Percentiles rank a stretch among this genome's conserved stretches.
Evolutionary conservation across 2,329 filamentous ascomycete genomes (phyloP).

Genomic region (Talaromyces sp.): DNA sequence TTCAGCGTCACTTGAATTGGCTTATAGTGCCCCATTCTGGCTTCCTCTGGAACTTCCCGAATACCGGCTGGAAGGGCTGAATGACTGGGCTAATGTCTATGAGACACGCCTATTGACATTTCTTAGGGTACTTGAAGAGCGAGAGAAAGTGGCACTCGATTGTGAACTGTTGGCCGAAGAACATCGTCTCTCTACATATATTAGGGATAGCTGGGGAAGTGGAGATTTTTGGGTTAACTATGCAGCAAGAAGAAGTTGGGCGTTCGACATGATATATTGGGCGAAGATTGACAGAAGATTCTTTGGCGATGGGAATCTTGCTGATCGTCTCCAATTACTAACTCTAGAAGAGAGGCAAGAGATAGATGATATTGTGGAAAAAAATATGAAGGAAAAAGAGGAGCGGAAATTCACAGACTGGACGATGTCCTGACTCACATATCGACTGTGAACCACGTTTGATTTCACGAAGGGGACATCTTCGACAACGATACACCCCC

Average conservation of each 20-base stretch:
- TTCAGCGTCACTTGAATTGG: conserved; percentile 28
- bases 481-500: background rate
- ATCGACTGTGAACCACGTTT: background rate
- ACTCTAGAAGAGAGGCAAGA: conserved; percentile 23
- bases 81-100: conserved; percentile 37
- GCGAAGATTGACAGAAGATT: conserved; percentile 27
- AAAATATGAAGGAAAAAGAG: conserved; percentile 23
- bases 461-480: too few species aligned
- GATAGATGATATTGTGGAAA: conserved; percentile 23
- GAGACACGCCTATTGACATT: conserved; percentile 27
- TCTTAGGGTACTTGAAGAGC: conserved; percentile 20
- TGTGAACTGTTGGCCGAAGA: conserved; percentile 5
- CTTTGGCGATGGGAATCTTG: conserved; percentile 24
- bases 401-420: conserved; percentile 20
- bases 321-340: conserved; percentile 25
- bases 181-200: conserved; percentile 23
- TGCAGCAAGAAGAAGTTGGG: conserved; percentile 25
- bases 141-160: conserved; percentile 20
- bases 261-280: conserved; percentile 31
- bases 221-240: conserved; percentile 28
- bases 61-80: conserved; percentile 40
- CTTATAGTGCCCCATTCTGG: conserved; percentile 30
- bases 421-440: background rate
- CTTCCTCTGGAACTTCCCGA: conserved; percentile 30
- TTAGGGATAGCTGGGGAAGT: conserved; percentile 27